A percentile compares a stretch with the other conserved stretches of the same genome.
These are phyloP conservation scores for Pseudomonodictys pantanalensis DNA, from an alignment of 495 filamentous ascomycete species.

Conservation along the genomic window DNA sequence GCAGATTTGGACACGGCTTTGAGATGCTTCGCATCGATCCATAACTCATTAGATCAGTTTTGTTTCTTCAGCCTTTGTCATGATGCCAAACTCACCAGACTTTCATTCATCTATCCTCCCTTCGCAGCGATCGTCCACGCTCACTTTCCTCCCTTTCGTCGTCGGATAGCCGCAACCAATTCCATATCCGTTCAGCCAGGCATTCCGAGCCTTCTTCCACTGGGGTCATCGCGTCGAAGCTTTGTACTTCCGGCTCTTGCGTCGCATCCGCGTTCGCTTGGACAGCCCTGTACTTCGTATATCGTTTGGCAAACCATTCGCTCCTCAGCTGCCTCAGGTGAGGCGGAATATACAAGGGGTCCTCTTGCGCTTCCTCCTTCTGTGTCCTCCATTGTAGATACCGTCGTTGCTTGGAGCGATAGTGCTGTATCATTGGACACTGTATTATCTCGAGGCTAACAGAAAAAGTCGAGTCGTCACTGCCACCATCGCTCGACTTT, in stretches of 20 bases:
- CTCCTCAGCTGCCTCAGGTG: constrained; percentile 9
- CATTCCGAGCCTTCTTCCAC: neutral
- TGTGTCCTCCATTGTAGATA: constrained; percentile 9
- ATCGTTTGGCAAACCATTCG: constrained; percentile 14
- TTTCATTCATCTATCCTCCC: neutral
- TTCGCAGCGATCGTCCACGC: neutral
- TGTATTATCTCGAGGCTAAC: neutral
- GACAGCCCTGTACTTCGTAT: neutral
- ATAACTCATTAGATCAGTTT: too few species aligned
- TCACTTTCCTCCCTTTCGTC: constrained; percentile 3
- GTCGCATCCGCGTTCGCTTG: neutral
- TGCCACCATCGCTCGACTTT: neutral
- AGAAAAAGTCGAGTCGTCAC: neutral
- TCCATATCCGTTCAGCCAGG: neutral
- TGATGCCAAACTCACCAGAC: neutral
- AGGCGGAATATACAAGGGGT: constrained; percentile 1
- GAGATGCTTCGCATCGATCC: too few species aligned
- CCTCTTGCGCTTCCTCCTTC: neutral
- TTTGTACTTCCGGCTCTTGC: neutral
- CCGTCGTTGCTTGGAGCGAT: constrained; percentile 15
- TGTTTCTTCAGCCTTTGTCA: too few species aligned
- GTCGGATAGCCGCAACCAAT: neutral
- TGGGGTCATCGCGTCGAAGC: neutral
- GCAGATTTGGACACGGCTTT: too few species aligned
- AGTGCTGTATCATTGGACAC: constrained; percentile 14